Evolutionary conservation across 1,284 basidiomycete genomes (phyloP), one percentile per base, ranked within the genome.

Genomic region (Tylopilus orsonianus): DNA sequence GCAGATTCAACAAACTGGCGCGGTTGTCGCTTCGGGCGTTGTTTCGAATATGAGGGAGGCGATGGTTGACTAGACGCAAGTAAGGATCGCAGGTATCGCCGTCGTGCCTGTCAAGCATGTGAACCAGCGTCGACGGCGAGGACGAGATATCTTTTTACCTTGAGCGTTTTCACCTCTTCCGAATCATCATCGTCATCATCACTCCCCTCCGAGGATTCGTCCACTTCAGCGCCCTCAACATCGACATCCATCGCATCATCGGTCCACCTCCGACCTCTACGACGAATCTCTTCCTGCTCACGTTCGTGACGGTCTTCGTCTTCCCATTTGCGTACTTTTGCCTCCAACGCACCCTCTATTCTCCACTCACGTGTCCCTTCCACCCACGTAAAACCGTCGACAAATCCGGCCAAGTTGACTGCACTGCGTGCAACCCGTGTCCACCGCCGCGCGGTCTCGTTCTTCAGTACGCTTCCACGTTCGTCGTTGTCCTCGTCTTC

Each of bases 381-480:
- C 16, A 77, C 75, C 73, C 87, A 84, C 20, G 74, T 75, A 57
- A 97, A 84, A 0, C 95, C 95, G 35, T 88, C 81, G 8, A 94
- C 86, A 27, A 79, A 69, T 44, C 78, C 78, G 3, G 83, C 79
- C 48, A 98, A 71, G 40, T 81, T 81, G 6, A 87, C 80, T 0
- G 83, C 85, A 23, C 83, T 79, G 50, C 92, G 83, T 1, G 81
- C 77, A 14, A 93, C 74, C 29, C 96, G 77, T 44, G 82, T 80
- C 85, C 90, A 96, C 14, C 91, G 74, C 63, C 67, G 71, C 29
- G 60, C 59, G 8, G 66, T 65, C 20, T 63, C 64, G 48, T 54
- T 57, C 27, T 65, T 64, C 14, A 52, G 34, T 30, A 46, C 53
- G 32, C 52, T 48, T 2, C 38, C 56, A 10, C 58, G 72, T 36